Conservation (phyloP, 768 basidiomycete genomes). For the Phanerochaete sordida region DNA sequence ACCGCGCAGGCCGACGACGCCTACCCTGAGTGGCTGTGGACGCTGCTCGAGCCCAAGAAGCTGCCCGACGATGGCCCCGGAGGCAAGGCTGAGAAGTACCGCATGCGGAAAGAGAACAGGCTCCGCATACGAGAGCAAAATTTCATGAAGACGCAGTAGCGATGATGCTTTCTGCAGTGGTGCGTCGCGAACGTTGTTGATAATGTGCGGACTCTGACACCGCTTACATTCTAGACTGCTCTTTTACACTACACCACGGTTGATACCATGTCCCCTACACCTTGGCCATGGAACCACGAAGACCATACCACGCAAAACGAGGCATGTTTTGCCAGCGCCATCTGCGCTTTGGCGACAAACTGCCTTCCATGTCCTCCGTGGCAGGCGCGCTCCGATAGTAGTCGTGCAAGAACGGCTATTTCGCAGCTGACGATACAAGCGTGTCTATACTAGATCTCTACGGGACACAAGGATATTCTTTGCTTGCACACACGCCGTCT, state of each 20-base stretch:
- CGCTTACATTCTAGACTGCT: no score
- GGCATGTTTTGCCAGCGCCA: no score
- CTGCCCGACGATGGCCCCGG: conserved; percentile 72
- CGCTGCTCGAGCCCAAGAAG: conserved; percentile 55
- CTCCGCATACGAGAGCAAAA: conserved; percentile 78
- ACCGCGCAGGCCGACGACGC: conserved; percentile 75
- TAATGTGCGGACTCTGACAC: neutral
- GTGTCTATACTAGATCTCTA: neutral
- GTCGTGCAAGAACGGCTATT: neutral
- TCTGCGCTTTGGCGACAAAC: no score
- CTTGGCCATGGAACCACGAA: no score
- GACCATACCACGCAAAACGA: no score
- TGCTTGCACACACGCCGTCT: neutral
- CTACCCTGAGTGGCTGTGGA: conserved; percentile 92
- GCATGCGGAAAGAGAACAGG: conserved; percentile 58
- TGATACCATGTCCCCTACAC: no score
- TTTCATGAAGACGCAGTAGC: conserved; percentile 77
- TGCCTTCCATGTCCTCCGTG: no score
- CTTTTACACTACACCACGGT: no score
- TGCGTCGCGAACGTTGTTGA: neutral
- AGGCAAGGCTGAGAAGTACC: conserved; percentile 51
- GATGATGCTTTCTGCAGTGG: neutral
- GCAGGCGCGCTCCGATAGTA: no score
- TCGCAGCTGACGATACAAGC: neutral
- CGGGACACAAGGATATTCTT: neutral